A percentile compares a stretch with the other conserved stretches of the same genome.
Evolutionary conservation across 495 filamentous ascomycete species (phyloP).

Genomic region (Penicillium waksmanii): DNA sequence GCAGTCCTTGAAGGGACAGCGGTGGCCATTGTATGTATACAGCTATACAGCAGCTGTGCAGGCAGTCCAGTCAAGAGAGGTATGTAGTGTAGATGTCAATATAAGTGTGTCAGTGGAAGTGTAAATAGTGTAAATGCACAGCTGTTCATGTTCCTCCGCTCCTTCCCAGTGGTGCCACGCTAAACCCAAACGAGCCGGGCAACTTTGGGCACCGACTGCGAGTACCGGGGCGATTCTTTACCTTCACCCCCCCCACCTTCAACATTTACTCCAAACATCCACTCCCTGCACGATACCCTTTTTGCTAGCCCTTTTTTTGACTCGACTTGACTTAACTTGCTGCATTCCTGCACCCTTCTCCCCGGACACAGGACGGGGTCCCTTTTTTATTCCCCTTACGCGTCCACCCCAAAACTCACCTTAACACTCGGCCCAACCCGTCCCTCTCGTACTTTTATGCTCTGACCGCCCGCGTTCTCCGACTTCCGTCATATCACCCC

Average conservation of each 20-base stretch:
- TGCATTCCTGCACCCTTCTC: not conserved
- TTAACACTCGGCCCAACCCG: not conserved
- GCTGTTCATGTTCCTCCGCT: no score
- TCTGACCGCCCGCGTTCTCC: constrained; percentile 13
- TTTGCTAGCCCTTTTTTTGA: not conserved
- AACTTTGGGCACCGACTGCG: not conserved
- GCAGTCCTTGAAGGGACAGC: no score
- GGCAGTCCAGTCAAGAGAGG: no score
- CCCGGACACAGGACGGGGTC: not conserved
- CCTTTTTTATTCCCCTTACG: not conserved
- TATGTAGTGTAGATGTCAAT: no score
- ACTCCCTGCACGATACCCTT: not conserved
- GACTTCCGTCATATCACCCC: not conserved
- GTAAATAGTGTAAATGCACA: no score
- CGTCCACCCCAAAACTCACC: not conserved
- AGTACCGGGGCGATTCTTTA: no score
- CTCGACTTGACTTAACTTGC: no score
- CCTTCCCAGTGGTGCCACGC: not conserved
- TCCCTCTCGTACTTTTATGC: constrained; percentile 6
- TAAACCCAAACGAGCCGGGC: constrained; percentile 1
- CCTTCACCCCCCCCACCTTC: not conserved
- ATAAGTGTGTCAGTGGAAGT: no score
- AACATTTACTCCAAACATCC: not conserved
- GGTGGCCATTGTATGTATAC: no score
- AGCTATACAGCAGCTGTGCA: no score